phyloP scores from a whole-genome alignment of 2,329 filamentous ascomycete species.

The Clarireedia hainanense region DNA sequence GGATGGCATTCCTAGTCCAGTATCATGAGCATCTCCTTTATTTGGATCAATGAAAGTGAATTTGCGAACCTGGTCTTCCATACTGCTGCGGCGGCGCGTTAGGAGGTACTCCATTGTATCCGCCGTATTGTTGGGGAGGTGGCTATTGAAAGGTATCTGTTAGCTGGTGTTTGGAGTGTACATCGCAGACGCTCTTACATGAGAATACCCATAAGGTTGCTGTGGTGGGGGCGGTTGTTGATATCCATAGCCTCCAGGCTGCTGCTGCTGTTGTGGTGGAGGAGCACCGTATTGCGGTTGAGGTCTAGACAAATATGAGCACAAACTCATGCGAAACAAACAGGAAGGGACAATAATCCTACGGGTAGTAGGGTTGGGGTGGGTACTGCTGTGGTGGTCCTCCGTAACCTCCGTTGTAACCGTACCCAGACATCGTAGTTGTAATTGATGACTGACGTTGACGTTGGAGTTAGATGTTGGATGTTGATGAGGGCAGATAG shows the following conservation, averaged over 20 bases:
- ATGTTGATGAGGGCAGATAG: neutral
- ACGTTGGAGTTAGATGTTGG: neutral
- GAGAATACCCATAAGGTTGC: constrained; percentile 29
- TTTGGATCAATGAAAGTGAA: neutral
- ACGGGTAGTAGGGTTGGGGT: constrained; percentile 41
- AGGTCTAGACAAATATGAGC: constrained; percentile 15
- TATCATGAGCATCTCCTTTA: neutral
- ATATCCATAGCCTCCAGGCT: constrained; percentile 38
- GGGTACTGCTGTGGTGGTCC: constrained; percentile 32
- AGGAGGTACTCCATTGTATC: constrained; percentile 29
- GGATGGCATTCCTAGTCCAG: constrained; percentile 32
- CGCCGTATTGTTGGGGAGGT: constrained; percentile 42
- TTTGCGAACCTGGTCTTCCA: constrained; percentile 40
- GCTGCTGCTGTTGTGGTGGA: constrained; percentile 24
- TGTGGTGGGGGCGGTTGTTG: constrained; percentile 40
- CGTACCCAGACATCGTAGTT: constrained; percentile 52
- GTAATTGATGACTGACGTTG: neutral
- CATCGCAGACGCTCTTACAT: constrained; percentile 16
- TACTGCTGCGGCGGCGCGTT: constrained; percentile 38
- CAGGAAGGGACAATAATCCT: constrained; percentile 20
- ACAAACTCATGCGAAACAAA: neutral
- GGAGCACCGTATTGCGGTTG: constrained; percentile 22
- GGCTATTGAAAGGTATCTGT: constrained; percentile 17
- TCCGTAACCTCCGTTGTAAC: constrained; percentile 40
- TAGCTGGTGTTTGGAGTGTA: neutral